Evolutionary conservation across 2,329 filamentous ascomycete genomes (phyloP).

Genomic region (Mycocentrospora acerina): DNA sequence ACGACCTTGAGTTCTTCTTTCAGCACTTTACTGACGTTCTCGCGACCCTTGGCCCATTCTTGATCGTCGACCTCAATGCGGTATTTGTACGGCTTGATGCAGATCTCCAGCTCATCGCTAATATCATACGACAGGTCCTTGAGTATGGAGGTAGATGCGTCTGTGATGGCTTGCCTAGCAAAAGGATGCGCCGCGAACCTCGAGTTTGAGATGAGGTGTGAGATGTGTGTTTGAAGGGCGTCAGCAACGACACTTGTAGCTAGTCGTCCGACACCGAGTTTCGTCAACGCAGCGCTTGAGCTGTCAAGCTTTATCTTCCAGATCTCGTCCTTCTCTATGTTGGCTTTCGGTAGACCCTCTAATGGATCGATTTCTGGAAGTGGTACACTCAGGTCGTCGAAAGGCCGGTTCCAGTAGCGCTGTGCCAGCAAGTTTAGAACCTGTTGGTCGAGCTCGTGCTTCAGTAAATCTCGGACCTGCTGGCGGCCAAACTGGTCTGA

Average conservation of each 20-base stretch:
- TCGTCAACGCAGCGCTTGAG: conserved; percentile 85
- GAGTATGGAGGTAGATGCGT: conserved; percentile 84
- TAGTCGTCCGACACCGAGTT: conserved; percentile 87
- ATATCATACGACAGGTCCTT: conserved; percentile 97
- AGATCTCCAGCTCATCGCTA: conserved; percentile 96
- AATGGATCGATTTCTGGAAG: conserved; percentile 71
- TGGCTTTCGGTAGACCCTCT: conserved; percentile 78
- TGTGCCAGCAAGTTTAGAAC: conserved; percentile 91
- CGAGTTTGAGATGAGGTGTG: conserved; percentile 74
- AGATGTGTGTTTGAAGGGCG: conserved; percentile 82
- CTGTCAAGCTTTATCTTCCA: conserved; percentile 96
- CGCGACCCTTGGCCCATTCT: conserved; percentile 84
- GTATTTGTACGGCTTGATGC: conserved; percentile 98
- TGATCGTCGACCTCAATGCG: conserved; percentile 91
- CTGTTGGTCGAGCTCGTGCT: conserved; percentile 89
- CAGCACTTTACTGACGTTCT: conserved; percentile 78
- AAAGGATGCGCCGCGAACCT: conserved; percentile 90
- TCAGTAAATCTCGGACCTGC: conserved; percentile 86
- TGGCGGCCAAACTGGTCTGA: conserved; percentile 84
- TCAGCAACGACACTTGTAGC: conserved; percentile 89
- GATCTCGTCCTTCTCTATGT: conserved; percentile 74
- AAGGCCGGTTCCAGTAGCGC: conserved; percentile 95
- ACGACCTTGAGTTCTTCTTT: conserved; percentile 85
- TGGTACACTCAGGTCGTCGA: conserved; percentile 73
- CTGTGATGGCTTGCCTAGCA: conserved; percentile 86